Percentiles rank a stretch among this genome's conserved stretches.
These are phyloP conservation scores for Bacidia gigantensis DNA, from an alignment of 495 filamentous ascomycete species.

Conservation along the genomic window DNA sequence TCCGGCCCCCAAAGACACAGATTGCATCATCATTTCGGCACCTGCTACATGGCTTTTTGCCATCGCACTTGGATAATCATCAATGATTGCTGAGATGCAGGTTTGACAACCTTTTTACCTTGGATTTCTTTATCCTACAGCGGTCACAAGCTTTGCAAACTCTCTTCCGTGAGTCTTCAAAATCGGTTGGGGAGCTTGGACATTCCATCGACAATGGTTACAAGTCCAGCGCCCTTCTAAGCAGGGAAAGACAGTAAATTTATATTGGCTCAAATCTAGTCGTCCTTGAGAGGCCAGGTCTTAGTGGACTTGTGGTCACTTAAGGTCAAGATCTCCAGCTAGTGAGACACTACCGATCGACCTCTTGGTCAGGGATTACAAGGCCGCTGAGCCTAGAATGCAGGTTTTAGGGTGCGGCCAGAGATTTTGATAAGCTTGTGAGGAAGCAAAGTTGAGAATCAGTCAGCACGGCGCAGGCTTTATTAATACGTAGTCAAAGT, in stretches of 20 bases:
- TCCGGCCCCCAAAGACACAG: slow-evolving; percentile 49
- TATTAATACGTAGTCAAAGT: slow-evolving; percentile 1
- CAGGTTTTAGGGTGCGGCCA: not conserved
- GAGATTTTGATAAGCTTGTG: not conserved
- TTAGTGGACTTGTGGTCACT: no score
- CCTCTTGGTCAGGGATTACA: not conserved
- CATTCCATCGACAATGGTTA: not conserved
- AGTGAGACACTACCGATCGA: not conserved
- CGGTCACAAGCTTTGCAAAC: slow-evolving; percentile 53
- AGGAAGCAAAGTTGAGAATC: not conserved
- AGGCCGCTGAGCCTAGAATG: not conserved
- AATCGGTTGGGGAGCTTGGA: slow-evolving; percentile 1
- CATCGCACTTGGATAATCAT: slow-evolving; percentile 41
- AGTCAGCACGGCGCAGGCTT: slow-evolving; percentile 6
- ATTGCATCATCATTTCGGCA: slow-evolving; percentile 47
- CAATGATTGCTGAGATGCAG: slow-evolving; percentile 15
- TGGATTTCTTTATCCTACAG: slow-evolving; percentile 51
- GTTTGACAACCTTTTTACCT: slow-evolving; percentile 24
- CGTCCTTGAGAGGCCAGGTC: no score
- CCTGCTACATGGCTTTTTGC: slow-evolving; percentile 43
- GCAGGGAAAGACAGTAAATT: not conserved
- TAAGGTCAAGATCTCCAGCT: not conserved
- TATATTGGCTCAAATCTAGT: no score
- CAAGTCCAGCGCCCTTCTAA: not conserved
- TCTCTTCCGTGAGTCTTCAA: slow-evolving; percentile 32